Base-by-base conservation (phyloP, 1,139 yeast genomes). In the Pichia sp. region DNA sequence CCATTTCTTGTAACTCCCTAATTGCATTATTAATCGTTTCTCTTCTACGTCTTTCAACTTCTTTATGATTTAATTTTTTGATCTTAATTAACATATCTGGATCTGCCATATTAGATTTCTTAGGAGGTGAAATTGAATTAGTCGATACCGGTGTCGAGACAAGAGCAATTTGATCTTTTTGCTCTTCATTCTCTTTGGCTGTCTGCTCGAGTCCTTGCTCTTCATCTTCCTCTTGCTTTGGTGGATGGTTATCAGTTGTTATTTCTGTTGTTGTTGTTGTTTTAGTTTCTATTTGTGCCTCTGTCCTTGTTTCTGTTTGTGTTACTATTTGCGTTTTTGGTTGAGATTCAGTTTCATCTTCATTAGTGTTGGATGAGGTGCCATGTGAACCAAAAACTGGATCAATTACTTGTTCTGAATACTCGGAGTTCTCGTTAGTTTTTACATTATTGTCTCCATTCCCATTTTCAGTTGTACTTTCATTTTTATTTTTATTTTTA, bases 1-100 rank as follows among this genome's bases (percentile, higher is more conserved):
- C 80, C 48, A 86, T 69, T 40, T 78, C 78, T 35, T 95, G 87
- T 56, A 92, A 74, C 58, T 82, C 89, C 58, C 82, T 82, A 61
- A 92, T 90, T 11, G 97, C 97, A 42, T 76, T 73, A 66, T 90
- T 92, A 62, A 92, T 92, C 41, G 84, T 80, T 62, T 92, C 97
- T 59, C 99, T 80, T 62, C 99, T 82, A 58, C 97, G 80, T 60
- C 97, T 78, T 68, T 92, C 99, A 29, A 92, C 98, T 67, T 94
- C 98, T 66, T 92, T 92, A 69, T 92, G 99, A 64, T 87, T 90
- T 57, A 86, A 87, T 57, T 86, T 82, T 56, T 97, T 78, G 61
- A 79, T 77, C 55, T 77, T 77, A 61, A 84, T 90, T 95, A 96
- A 89, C 64, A 87, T 96, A 29, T 84, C 94, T 23, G 87, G 69